Percentiles rank a stretch among this genome's conserved stretches.
phyloP scores from a whole-genome alignment of 257 asterid species.

The Solanum sitiens region DNA sequence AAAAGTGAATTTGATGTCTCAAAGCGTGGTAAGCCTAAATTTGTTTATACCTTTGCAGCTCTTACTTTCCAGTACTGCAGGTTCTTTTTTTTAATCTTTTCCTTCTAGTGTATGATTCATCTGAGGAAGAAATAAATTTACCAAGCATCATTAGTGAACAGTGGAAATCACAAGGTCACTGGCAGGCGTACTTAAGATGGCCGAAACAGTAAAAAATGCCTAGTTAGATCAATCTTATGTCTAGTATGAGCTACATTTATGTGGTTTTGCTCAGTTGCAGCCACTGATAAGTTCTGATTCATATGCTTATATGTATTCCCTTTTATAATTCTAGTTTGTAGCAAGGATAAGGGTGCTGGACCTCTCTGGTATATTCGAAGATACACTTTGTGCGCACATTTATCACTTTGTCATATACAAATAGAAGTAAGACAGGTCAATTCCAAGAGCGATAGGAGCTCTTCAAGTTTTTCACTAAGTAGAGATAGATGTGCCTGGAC shows the following conservation, averaged over 20 bases:
- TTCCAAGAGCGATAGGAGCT: neutral
- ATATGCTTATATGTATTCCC: neutral
- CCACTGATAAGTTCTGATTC: neutral
- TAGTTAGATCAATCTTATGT: neutral
- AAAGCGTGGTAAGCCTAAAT: slow-evolving; percentile 33
- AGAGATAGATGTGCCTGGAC: neutral
- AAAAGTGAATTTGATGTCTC: slow-evolving; percentile 23
- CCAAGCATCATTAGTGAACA: neutral
- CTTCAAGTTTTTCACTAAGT: neutral
- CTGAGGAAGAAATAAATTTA: neutral
- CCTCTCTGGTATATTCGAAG: neutral
- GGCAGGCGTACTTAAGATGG: neutral
- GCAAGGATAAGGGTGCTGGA: neutral
- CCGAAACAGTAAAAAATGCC: neutral
- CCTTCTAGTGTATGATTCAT: neutral
- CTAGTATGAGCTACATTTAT: neutral
- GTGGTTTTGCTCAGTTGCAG: neutral
- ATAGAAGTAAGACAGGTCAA: neutral
- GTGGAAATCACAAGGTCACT: neutral
- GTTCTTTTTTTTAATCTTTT: neutral
- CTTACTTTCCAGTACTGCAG: neutral
- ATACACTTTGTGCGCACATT: neutral
- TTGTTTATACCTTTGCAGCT: neutral
- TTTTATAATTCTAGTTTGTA: neutral
- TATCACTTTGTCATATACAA: neutral